Percentiles rank a stretch among this genome's conserved stretches.
Conservation (phyloP, 2,329 filamentous ascomycete genomes). For the Ascochyta rabiei region DNA sequence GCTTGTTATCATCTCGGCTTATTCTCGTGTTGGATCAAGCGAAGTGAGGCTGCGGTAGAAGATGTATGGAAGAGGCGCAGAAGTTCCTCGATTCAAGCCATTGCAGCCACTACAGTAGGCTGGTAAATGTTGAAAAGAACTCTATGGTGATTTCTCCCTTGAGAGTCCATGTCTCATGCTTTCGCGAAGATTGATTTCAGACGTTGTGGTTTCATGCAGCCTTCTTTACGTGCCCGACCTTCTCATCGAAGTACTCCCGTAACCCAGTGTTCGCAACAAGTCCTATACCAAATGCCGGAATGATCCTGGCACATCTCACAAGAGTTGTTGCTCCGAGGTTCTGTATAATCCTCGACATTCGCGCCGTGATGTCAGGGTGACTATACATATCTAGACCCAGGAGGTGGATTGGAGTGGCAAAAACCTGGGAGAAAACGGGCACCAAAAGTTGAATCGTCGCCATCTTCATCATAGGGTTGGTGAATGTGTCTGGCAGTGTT, state of each 20-base stretch:
- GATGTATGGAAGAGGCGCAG: not conserved
- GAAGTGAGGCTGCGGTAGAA: not conserved
- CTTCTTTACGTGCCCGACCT: constrained; percentile 4
- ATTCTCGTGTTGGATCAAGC: not conserved
- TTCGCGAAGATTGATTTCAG: not conserved
- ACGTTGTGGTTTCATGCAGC: not conserved
- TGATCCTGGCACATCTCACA: constrained; percentile 36
- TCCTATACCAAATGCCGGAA: constrained; percentile 39
- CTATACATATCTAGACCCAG: constrained; percentile 36
- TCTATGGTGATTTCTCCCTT: not conserved
- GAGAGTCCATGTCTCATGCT: not conserved
- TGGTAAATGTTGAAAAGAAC: not conserved
- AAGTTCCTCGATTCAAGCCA: not conserved
- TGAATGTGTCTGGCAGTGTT: constrained; percentile 23
- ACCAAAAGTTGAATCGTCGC: constrained; percentile 35
- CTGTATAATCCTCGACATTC: constrained; percentile 22
- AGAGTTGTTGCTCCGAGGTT: constrained; percentile 28
- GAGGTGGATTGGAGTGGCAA: constrained; percentile 37
- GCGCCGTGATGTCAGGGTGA: constrained; percentile 11
- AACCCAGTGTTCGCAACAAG: constrained; percentile 32
- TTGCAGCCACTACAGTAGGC: not conserved
- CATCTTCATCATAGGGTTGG: constrained; percentile 26
- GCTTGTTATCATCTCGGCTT: not conserved
- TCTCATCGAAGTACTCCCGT: constrained; percentile 26
- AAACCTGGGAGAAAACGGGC: constrained; percentile 35